These are phyloP conservation scores for Tricholoma furcatifolium DNA, from an alignment of 768 basidiomycete genomes.

Conservation along the genomic window DNA sequence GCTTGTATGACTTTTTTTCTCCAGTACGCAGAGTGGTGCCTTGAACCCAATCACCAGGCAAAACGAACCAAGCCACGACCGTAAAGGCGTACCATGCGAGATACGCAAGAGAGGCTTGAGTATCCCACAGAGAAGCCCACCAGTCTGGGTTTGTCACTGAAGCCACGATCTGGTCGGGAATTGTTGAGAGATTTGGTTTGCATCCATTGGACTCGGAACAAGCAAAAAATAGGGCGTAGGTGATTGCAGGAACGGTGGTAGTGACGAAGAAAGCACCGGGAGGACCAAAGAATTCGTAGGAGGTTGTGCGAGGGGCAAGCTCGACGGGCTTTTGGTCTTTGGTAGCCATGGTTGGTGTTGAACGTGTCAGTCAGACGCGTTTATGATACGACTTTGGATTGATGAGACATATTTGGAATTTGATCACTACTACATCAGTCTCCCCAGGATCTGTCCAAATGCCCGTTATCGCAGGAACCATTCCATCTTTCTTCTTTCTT, in stretches of 20 bases:
- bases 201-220: slow-evolving; percentile 75
- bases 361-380: neutral
- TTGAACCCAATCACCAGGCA: slow-evolving; percentile 73
- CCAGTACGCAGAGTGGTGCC: slow-evolving; percentile 77
- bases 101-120: slow-evolving; percentile 73
- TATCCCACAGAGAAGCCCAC: slow-evolving; percentile 84
- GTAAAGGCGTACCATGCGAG: slow-evolving; percentile 90
- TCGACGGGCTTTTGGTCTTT: slow-evolving; percentile 11
- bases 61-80: slow-evolving; percentile 73
- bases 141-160: slow-evolving; percentile 50
- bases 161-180: slow-evolving; percentile 43
- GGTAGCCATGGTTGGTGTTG: slow-evolving; percentile 26
- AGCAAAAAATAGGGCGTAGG: slow-evolving; percentile 75
- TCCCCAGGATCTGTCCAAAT: slow-evolving; percentile 13
- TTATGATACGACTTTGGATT: slow-evolving; percentile 13
- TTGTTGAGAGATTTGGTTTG: slow-evolving; percentile 48
- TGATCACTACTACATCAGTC: slow-evolving; percentile 9
- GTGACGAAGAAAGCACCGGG: slow-evolving; percentile 72
- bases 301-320: slow-evolving; percentile 68
- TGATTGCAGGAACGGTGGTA: slow-evolving; percentile 64
- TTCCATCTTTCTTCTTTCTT: slow-evolving; percentile 5
- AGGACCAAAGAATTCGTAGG: slow-evolving; percentile 84
- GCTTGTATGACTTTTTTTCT: slow-evolving; percentile 80
- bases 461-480: neutral
- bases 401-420: slow-evolving; percentile 4